Base-by-base conservation (phyloP, 2,329 filamentous ascomycete species). In the Hypoxylon sp. region DNA sequence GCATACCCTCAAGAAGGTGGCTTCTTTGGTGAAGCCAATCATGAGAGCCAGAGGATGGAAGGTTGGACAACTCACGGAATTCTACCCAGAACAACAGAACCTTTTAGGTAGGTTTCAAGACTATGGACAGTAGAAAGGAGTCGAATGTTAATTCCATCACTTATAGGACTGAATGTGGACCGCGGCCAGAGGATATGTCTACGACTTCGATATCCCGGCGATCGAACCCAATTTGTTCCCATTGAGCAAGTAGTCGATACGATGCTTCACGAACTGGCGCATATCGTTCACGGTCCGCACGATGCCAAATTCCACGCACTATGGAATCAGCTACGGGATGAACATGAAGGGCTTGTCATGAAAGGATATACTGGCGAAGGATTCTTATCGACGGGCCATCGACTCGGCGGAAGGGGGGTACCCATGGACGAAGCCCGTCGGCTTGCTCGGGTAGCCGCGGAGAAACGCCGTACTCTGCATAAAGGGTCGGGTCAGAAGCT, bases 301-400 rank as follows among this genome's bases (percentile, higher is more conserved):
- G 89, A 97, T 74, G 85, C 83, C 48, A 86, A 91, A 33, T 98
- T 98, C 74, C 89, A 97, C 71, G 89, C 89, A 0, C 82, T 97
- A 4, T 97, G 94, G 93, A 90, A 97, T 71, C 91, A 97, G 75
- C 86, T 97, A 3, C 89, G 95, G 18, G 92, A 95, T 61, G 94
- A 97, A 78, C 90, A 95, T 72, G 87, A 93, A 72, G 87, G 88
- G 1, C 84, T 97, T 5, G 75, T 89, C 9, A 81, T 88, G 62
- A 96, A 95, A 75, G 95, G 95, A 16, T 97, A 95, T 74, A 96
- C 92, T 0, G 95, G 95, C 11, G 93, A 97, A 78, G 92, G 92
- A 0, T 97, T 97, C 79, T 80, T 97, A 28, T 89, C 90, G 0
- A 81, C 90, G 30, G 95, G 94, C 1, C 87, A 88, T 14, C 87